Conservation (phyloP, 192 early-diverging fungal species). For the Podochytrium sp. region DNA sequence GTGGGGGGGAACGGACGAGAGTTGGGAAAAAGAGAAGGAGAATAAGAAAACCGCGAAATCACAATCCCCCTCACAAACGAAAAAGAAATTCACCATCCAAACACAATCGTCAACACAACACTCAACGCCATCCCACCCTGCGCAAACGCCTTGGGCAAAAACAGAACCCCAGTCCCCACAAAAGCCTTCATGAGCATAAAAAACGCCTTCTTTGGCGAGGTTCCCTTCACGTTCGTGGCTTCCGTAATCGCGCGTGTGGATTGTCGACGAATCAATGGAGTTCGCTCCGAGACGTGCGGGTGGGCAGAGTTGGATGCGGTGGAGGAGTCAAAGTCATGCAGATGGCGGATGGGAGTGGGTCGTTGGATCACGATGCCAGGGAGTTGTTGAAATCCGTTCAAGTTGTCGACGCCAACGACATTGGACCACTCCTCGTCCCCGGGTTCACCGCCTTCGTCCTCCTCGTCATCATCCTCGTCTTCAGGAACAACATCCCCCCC, state of each 20-base stretch:
- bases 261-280: conserved; percentile 34
- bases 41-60: too few relatives aligned
- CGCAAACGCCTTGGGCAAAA: conserved; percentile 63
- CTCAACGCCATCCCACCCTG: conserved; percentile 59
- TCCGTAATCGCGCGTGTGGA: neutral
- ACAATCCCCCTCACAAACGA: too few relatives aligned
- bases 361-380: too few relatives aligned
- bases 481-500: conserved; percentile 90
- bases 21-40: neutral
- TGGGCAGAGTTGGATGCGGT: neutral
- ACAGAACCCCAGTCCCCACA: conserved; percentile 65
- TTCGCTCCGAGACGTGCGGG: conserved; percentile 24
- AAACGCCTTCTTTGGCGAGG: conserved; percentile 55
- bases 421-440: neutral
- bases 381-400: neutral
- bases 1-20: neutral
- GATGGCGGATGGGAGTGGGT: too few relatives aligned
- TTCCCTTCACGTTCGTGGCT: conserved; percentile 46
- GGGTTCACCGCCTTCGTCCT: conserved; percentile 53
- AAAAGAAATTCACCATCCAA: too few relatives aligned
- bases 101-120: conserved; percentile 43
- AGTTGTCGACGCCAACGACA: neutral
- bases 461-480: conserved; percentile 60
- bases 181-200: conserved; percentile 69
- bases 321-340: neutral